These are phyloP conservation scores for Naganishia antarctica DNA, from an alignment of 768 basidiomycete genomes.

Conservation along the genomic window DNA sequence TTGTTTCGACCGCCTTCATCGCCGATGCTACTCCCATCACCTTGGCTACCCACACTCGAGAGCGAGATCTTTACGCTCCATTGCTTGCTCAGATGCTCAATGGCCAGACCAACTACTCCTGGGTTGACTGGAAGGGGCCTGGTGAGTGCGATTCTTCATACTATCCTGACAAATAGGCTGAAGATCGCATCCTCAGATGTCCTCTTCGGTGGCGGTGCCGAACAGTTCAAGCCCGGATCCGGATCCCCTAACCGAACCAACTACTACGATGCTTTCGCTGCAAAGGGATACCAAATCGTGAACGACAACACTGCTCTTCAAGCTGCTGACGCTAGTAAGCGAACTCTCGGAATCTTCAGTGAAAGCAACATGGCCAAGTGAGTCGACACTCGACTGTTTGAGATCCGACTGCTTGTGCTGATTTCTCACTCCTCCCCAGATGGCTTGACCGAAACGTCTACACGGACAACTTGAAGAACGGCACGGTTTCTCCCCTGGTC, in stretches of 20 bases:
- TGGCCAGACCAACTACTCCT: slow-evolving; percentile 48
- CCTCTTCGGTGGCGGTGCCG: slow-evolving; percentile 48
- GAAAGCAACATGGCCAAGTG: slow-evolving; percentile 45
- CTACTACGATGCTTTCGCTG: slow-evolving; percentile 34
- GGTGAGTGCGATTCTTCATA: slow-evolving; percentile 26
- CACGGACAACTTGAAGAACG: slow-evolving; percentile 34
- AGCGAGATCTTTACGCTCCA: slow-evolving; percentile 44
- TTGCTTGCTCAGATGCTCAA: slow-evolving; percentile 48
- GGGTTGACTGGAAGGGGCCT: slow-evolving; percentile 46
- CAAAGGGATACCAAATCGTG: slow-evolving; percentile 45
- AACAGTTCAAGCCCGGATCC: slow-evolving; percentile 43
- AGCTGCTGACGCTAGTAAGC: slow-evolving; percentile 39
- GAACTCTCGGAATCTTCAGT: slow-evolving; percentile 49
- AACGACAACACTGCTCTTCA: slow-evolving; percentile 45
- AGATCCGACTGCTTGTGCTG: too few relatives aligned
- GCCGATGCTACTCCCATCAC: slow-evolving; percentile 51
- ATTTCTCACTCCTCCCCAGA: neutral
- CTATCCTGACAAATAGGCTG: too few relatives aligned
- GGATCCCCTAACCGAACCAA: slow-evolving; percentile 36
- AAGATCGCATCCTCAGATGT: slow-evolving; percentile 25
- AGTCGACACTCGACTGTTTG: neutral
- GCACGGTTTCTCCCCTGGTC: slow-evolving; percentile 13
- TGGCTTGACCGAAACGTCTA: slow-evolving; percentile 50
- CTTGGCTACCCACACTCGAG: slow-evolving; percentile 41
- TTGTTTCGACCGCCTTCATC: slow-evolving; percentile 50